Base-by-base conservation (phyloP, 257 asterid species). In the Solanum paucissectum region DNA sequence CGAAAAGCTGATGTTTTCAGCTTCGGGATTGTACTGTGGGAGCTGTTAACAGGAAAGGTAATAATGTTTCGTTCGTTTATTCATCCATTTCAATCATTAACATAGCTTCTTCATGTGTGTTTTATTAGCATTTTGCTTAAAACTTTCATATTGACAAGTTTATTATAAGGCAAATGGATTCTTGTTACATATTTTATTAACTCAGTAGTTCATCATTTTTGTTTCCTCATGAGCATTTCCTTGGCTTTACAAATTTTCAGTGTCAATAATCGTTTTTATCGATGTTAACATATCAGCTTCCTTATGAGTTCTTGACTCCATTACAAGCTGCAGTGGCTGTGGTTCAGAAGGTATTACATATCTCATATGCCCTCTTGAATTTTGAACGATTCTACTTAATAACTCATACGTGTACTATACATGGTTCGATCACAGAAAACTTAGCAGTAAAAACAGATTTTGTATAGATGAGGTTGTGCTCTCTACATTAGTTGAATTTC, bases 281-380 rank as follows among this genome's bases (percentile, higher is more conserved):
- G 46, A 46, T 83, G 79, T 86, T 84, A 38, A 87, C 77, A 40
- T 89, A 46, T 85, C 96, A 96, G 98, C 91, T 95, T 87, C 98
- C 98, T 1, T 91, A 96, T 32, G 94, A 93, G 89, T 83, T 94
- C 85, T 62, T 96, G 93, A 93, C 96, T 7, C 98, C 98, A 40
- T 86, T 96, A 91, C 98, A 96, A 91, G 98, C 98, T 60, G 98
- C 98, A 34, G 93, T 96, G 3, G 98, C 98, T 7, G 99, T 96
- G 9, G 95, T 94, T 75, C 99, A 95, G 87, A 91, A 95, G 97
- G 99, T 95, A 92, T 29, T 34, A 18, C 72, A 86, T 68, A 40
- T 42, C 84, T 77, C 16, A n/a, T 64, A 5, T 7, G 0, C 3
- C 10, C 66, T 79, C 85, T 79, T 14, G 66, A 44, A 79, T 72